These are phyloP conservation scores for Penicillium sumatraense DNA, from an alignment of 2,329 filamentous ascomycete genomes.

Conservation along the genomic window DNA sequence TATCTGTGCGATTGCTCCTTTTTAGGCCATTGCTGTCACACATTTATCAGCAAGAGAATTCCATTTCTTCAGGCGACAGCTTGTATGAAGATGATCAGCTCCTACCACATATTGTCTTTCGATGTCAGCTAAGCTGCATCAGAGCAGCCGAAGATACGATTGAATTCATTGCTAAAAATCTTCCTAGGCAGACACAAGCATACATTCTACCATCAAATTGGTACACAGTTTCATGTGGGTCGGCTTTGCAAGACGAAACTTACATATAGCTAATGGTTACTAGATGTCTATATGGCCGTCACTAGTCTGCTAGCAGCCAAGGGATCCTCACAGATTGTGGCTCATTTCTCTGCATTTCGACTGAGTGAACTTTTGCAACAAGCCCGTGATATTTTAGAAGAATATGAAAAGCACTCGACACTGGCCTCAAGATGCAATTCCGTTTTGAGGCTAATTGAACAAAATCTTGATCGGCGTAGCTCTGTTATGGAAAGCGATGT, in stretches of 20 bases:
- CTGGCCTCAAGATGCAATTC: slow-evolving; percentile 6
- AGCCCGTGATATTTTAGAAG: slow-evolving; percentile 4
- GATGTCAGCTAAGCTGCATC: slow-evolving; percentile 2
- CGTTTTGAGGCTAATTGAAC: background rate
- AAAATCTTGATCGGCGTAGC: background rate
- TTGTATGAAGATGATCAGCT: slow-evolving; percentile 4
- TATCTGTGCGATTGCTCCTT: slow-evolving; percentile 16
- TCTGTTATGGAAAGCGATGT: background rate
- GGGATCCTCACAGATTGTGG: slow-evolving; percentile 6
- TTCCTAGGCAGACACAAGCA: slow-evolving; percentile 2
- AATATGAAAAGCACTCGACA: slow-evolving; percentile 3
- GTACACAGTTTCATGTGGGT: slow-evolving; percentile 13
- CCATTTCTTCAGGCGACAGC: background rate
- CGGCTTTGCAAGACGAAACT: no score
- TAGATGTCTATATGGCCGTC: slow-evolving; percentile 19
- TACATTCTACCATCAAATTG: slow-evolving; percentile 11
- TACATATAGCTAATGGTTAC: background rate
- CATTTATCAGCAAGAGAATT: slow-evolving; percentile 1
- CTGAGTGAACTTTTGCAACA: background rate
- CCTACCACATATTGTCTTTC: background rate
- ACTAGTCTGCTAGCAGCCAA: slow-evolving; percentile 16
- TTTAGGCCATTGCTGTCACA: slow-evolving; percentile 14
- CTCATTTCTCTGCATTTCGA: slow-evolving; percentile 11
- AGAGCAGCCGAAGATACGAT: slow-evolving; percentile 5
- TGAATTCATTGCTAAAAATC: slow-evolving; percentile 3